These are phyloP conservation scores for Glarea lozoyensis DNA, from an alignment of 495 filamentous ascomycete species.

Conservation along the genomic window DNA sequence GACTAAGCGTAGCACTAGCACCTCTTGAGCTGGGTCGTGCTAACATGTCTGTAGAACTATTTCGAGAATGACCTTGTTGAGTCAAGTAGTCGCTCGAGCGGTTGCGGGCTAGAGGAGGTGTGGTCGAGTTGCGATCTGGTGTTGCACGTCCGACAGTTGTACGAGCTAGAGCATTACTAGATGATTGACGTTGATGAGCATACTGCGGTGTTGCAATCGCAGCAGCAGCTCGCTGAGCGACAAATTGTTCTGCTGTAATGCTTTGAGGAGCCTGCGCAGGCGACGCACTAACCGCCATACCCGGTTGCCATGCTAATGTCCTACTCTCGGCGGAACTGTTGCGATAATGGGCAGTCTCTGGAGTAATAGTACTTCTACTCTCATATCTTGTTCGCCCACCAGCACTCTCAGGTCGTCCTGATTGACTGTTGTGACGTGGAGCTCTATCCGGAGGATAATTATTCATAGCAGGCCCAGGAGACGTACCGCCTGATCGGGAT, in stretches of 20 bases:
- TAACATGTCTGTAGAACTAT: constrained; percentile 27
- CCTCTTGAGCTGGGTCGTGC: constrained; percentile 29
- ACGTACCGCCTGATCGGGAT: constrained; percentile 2
- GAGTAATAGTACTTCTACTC: constrained; percentile 20
- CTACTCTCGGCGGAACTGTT: constrained; percentile 34
- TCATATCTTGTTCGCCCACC: constrained; percentile 11
- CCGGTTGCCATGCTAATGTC: constrained; percentile 75
- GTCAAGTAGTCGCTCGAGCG: constrained; percentile 48
- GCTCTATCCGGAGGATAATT: constrained; percentile 5
- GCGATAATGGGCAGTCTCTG: constrained; percentile 29
- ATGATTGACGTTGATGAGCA: constrained; percentile 49
- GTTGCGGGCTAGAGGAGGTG: constrained; percentile 34
- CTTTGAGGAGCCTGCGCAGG: constrained; percentile 5
- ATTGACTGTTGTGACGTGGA: constrained; percentile 1
- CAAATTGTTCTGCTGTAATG: constrained; percentile 65
- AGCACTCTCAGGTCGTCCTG: constrained; percentile 5
- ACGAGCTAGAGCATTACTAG: constrained; percentile 40
- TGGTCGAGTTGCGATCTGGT: no score
- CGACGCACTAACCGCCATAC: constrained; percentile 33
- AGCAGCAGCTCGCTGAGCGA: constrained; percentile 69
- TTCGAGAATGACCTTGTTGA: constrained; percentile 33
- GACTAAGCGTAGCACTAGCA: constrained; percentile 17
- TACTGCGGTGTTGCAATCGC: constrained; percentile 28
- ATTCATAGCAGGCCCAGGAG: constrained; percentile 13
- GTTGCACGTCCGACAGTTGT: constrained; percentile 36